Conservation (phyloP, 2,329 filamentous ascomycete species). For the Fusarium drepaniforme region DNA sequence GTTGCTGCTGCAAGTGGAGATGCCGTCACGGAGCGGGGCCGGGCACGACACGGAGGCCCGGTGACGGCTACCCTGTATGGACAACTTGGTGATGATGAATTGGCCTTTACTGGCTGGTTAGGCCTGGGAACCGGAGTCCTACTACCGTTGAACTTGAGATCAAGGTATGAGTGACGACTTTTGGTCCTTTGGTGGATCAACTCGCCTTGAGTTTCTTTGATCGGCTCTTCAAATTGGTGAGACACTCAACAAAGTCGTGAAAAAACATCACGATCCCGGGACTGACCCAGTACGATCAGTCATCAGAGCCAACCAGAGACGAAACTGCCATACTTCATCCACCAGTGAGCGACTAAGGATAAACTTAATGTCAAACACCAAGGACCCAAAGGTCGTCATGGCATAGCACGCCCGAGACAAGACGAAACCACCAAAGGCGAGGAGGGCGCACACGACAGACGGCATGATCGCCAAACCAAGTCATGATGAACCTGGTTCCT, state of each 20-base stretch:
- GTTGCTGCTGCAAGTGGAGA: slow-evolving; percentile 23
- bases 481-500: slow-evolving; percentile 6
- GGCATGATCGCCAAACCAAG: not conserved
- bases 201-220: not conserved
- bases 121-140: not conserved
- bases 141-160: not conserved
- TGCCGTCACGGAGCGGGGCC: slow-evolving; percentile 35
- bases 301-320: not conserved
- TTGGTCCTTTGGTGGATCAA: not conserved
- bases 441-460: not conserved
- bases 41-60: slow-evolving; percentile 30
- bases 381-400: not conserved
- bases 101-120: not conserved
- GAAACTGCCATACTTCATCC: not conserved
- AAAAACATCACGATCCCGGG: slow-evolving; percentile 13
- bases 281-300: slow-evolving; percentile 1
- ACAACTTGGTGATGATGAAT: not conserved
- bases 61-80: slow-evolving; percentile 34
- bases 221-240: not conserved
- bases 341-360: slow-evolving; percentile 2
- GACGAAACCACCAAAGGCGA: slow-evolving; percentile 26
- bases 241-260: not conserved
- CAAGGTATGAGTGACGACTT: not conserved
- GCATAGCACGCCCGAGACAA: slow-evolving; percentile 14
- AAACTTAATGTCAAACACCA: slow-evolving; percentile 5